These are phyloP conservation scores for Plasmodium gallinaceum DNA, from an alignment of 169 alveolate genomes.

Conservation along the genomic window DNA sequence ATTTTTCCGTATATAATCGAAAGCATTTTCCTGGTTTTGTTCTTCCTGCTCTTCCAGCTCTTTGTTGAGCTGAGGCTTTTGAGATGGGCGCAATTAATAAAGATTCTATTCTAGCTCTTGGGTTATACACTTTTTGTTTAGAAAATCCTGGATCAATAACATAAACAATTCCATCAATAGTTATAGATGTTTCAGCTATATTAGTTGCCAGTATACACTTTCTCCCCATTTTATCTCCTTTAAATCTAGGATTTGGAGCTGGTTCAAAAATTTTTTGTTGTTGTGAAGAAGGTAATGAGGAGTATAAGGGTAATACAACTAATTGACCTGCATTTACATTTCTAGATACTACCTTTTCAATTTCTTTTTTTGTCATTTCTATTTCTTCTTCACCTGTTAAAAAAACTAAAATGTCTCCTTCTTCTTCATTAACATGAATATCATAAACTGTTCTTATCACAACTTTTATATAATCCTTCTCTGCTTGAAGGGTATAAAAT, in stretches of 20 bases:
- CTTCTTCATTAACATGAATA: slow-evolving; percentile 95
- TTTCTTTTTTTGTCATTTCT: slow-evolving; percentile 82
- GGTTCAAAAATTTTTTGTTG: slow-evolving; percentile 97
- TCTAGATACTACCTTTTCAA: slow-evolving; percentile 75
- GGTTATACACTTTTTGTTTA: slow-evolving; percentile 99
- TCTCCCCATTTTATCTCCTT: slow-evolving; percentile 93
- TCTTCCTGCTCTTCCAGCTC: slow-evolving; percentile 99
- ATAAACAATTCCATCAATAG: slow-evolving; percentile 99
- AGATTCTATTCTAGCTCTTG: slow-evolving; percentile 98
- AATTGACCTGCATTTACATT: slow-evolving; percentile 67
- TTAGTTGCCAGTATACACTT: slow-evolving; percentile 98
- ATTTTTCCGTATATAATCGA: slow-evolving; percentile 97
- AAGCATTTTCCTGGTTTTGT: slow-evolving; percentile 99
- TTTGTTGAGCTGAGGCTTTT: slow-evolving; percentile 98
- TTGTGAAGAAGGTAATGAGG: slow-evolving; percentile 96
- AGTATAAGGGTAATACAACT: slow-evolving; percentile 94
- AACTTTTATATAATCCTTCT: slow-evolving; percentile 95
- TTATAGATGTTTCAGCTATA: slow-evolving; percentile 99
- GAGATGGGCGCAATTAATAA: slow-evolving; percentile 97
- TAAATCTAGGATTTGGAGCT: slow-evolving; percentile 94
- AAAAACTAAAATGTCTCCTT: slow-evolving; percentile 95
- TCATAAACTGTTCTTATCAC: slow-evolving; percentile 92
- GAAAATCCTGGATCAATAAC: slow-evolving; percentile 99
- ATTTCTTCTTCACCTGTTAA: slow-evolving; percentile 96
- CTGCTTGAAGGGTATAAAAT: slow-evolving; percentile 95